A percentile compares a stretch with the other conserved stretches of the same genome.
phyloP scores from a whole-genome alignment of 1,139 yeast genomes.

The Suhomyces taliae region DNA sequence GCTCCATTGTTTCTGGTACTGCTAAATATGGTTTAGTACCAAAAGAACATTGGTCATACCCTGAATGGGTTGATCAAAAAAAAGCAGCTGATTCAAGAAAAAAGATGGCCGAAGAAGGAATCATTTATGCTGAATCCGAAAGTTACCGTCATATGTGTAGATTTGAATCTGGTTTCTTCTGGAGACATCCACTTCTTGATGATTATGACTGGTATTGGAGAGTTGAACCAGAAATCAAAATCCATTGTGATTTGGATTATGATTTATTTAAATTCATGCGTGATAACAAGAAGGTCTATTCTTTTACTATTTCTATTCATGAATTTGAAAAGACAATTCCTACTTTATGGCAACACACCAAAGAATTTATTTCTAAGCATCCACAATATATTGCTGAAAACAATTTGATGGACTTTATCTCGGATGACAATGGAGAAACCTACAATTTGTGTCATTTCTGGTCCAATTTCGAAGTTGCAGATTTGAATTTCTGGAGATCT shows the following conservation, averaged over 20 bases:
- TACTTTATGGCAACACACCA: conserved; percentile 58
- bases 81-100: conserved; percentile 52
- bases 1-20: conserved; percentile 56
- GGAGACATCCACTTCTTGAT: conserved; percentile 66
- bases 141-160: conserved; percentile 79
- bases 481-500: conserved; percentile 73
- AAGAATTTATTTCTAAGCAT: conserved; percentile 45
- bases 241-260: conserved; percentile 63
- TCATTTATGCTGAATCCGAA: conserved; percentile 63
- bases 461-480: conserved; percentile 89
- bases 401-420: conserved; percentile 52
- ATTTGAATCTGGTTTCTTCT: conserved; percentile 75
- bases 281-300: conserved; percentile 59
- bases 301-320: conserved; percentile 65
- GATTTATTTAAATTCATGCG: conserved; percentile 66
- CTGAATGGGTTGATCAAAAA: conserved; percentile 63
- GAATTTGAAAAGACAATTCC: conserved; percentile 60
- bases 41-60: conserved; percentile 69
- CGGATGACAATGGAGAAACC: conserved; percentile 59
- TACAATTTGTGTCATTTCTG: conserved; percentile 89
- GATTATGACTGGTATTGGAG: conserved; percentile 89
- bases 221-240: conserved; percentile 65
- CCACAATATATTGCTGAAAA: conserved; percentile 48
- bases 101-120: conserved; percentile 47
- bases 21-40: conserved; percentile 64